Evolutionary conservation across 345 rosid genomes (phyloP).

Genomic region (Arabidopsis suecica): DNA sequence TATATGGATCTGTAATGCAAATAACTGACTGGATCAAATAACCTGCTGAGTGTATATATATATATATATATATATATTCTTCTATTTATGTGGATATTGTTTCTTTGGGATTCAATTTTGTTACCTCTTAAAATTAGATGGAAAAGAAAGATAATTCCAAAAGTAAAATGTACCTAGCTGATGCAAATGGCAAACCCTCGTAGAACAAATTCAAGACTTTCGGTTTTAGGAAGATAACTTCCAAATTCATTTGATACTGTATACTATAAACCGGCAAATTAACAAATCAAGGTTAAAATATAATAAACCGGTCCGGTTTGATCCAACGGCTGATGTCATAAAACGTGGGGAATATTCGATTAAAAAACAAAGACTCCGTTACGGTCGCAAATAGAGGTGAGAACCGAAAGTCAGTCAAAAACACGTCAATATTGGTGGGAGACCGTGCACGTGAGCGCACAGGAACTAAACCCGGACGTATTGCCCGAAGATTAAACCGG

Average conservation of each 20-base stretch:
- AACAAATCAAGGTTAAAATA: background rate
- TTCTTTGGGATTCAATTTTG: background rate
- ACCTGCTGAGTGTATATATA: no score
- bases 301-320: background rate
- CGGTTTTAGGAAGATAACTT: background rate
- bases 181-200: background rate
- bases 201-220: background rate
- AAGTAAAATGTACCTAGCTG: background rate
- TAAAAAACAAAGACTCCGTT: background rate
- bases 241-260: background rate
- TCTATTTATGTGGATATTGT: no score
- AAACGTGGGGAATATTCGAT: conserved; percentile 20
- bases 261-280: background rate
- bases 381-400: background rate
- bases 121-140: background rate
- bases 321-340: conserved; percentile 5
- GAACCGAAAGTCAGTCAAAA: conserved; percentile 17
- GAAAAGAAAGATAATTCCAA: background rate
- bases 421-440: conserved; percentile 32
- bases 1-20: background rate
- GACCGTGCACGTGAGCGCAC: conserved; percentile 48
- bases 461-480: conserved; percentile 77
- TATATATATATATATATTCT: no score
- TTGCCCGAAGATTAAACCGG: conserved; percentile 51
- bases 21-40: background rate